Percentiles rank a stretch among this genome's conserved stretches.
These are phyloP conservation scores for Recurvomyces mirabilis DNA, from an alignment of 495 filamentous ascomycete genomes.

Conservation along the genomic window DNA sequence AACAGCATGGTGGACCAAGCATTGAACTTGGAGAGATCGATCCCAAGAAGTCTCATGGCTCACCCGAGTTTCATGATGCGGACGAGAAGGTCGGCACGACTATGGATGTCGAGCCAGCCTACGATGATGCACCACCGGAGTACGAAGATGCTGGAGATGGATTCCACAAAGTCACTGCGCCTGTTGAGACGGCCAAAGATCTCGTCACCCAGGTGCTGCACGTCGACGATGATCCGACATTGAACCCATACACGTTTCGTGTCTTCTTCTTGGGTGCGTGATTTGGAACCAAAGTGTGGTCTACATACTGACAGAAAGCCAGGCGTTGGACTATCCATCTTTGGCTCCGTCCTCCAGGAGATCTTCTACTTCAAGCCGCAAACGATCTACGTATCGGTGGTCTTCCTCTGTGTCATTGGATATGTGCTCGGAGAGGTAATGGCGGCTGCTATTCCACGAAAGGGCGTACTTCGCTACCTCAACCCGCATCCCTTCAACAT, in stretches of 20 bases:
- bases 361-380: conserved; percentile 42
- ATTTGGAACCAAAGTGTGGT: too few relatives aligned
- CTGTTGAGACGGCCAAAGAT: conserved; percentile 10
- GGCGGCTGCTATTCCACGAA: conserved; percentile 31
- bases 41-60: too few relatives aligned
- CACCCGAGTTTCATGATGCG: too few relatives aligned
- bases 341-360: conserved; percentile 7
- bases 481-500: conserved; percentile 34
- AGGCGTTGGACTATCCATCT: conserved; percentile 11
- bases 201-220: conserved; percentile 11
- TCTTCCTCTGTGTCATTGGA: conserved; percentile 36
- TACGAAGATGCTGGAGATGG: conserved; percentile 11
- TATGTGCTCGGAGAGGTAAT: conserved; percentile 31
- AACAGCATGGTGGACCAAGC: not conserved
- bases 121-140: conserved; percentile 1
- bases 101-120: conserved; percentile 1
- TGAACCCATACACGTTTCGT: conserved; percentile 9
- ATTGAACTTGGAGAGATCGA: too few relatives aligned
- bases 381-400: conserved; percentile 31
- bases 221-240: conserved; percentile 9
- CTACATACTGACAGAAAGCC: too few relatives aligned
- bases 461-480: conserved; percentile 28
- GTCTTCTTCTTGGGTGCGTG: conserved; percentile 6
- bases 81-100: conserved; percentile 6
- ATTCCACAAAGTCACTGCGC: conserved; percentile 7